phyloP scores from a whole-genome alignment of 805 yeast species.

The Candida vaughaniae region DNA sequence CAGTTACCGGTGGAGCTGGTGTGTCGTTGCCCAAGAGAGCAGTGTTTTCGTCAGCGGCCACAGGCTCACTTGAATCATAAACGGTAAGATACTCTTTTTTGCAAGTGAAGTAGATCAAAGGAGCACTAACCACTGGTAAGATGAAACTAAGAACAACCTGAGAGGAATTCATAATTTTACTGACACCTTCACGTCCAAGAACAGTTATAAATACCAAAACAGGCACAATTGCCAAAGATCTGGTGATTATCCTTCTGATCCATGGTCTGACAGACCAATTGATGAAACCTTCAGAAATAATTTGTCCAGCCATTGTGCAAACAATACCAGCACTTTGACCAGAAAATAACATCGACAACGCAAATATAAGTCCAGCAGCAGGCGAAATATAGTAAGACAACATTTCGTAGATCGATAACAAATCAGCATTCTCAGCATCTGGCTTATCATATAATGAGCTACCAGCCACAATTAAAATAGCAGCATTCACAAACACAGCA shows the following conservation, averaged over 20 bases:
- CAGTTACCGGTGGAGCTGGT: constrained; percentile 11
- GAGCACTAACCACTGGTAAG: constrained; percentile 44
- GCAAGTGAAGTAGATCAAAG: constrained; percentile 45
- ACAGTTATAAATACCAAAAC: constrained; percentile 36
- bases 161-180: constrained; percentile 44
- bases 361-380: constrained; percentile 45
- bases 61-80: constrained; percentile 15
- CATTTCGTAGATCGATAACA: constrained; percentile 45
- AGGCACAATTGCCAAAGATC: constrained; percentile 42
- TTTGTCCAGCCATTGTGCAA: constrained; percentile 50
- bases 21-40: constrained; percentile 13
- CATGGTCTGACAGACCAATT: constrained; percentile 45
- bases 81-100: constrained; percentile 41
- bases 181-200: constrained; percentile 44
- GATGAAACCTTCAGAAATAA: constrained; percentile 45
- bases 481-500: constrained; percentile 89
- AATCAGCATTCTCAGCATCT: constrained; percentile 46
- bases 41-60: constrained; percentile 10
- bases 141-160: constrained; percentile 46
- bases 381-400: constrained; percentile 43
- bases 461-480: constrained; percentile 55
- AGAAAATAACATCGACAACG: constrained; percentile 44
- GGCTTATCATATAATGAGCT: constrained; percentile 41
- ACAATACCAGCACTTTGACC: constrained; percentile 50
- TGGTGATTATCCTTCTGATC: constrained; percentile 41